These are phyloP conservation scores for Gnomoniopsis smithogilvyi DNA, from an alignment of 2,329 filamentous ascomycete species.

Conservation along the genomic window DNA sequence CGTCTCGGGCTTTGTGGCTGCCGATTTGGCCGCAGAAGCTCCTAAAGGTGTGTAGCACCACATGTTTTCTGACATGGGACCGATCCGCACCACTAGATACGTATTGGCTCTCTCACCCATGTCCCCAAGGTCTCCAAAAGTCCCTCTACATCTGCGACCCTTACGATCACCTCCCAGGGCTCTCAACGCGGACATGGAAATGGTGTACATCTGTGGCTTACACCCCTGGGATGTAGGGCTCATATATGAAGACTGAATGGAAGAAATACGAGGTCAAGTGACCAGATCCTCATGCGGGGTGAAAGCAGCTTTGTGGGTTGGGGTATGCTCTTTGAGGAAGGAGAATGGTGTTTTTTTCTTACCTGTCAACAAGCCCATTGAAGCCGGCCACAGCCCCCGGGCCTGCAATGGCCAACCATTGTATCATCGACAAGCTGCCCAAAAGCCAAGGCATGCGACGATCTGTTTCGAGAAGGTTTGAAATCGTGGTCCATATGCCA, in stretches of 20 bases:
- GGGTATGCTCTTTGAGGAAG: slow-evolving; percentile 11
- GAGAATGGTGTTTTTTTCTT: slow-evolving; percentile 41
- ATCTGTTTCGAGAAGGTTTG: slow-evolving; percentile 69
- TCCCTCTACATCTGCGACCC: background rate
- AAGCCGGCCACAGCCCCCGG: slow-evolving; percentile 72
- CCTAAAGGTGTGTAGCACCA: slow-evolving; percentile 29
- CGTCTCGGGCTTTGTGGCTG: slow-evolving; percentile 25
- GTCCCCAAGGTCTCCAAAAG: slow-evolving; percentile 1
- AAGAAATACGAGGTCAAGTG: slow-evolving; percentile 40
- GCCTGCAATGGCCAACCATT: slow-evolving; percentile 69
- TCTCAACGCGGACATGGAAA: too few species aligned
- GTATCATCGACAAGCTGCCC: slow-evolving; percentile 70
- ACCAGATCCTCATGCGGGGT: slow-evolving; percentile 43
- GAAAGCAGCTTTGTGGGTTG: slow-evolving; percentile 23
- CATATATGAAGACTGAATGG: slow-evolving; percentile 33
- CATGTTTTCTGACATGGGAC: slow-evolving; percentile 23
- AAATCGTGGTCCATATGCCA: slow-evolving; percentile 71
- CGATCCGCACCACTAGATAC: slow-evolving; percentile 20
- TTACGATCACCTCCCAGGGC: background rate
- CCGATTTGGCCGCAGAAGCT: slow-evolving; percentile 31
- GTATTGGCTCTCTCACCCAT: slow-evolving; percentile 10
- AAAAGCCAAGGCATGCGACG: slow-evolving; percentile 87
- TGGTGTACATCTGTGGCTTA: too few species aligned
- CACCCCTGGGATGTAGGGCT: slow-evolving; percentile 12
- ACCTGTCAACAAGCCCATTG: slow-evolving; percentile 86